Conservation (phyloP, 495 filamentous ascomycete genomes). For the Tuber calosporum region DNA sequence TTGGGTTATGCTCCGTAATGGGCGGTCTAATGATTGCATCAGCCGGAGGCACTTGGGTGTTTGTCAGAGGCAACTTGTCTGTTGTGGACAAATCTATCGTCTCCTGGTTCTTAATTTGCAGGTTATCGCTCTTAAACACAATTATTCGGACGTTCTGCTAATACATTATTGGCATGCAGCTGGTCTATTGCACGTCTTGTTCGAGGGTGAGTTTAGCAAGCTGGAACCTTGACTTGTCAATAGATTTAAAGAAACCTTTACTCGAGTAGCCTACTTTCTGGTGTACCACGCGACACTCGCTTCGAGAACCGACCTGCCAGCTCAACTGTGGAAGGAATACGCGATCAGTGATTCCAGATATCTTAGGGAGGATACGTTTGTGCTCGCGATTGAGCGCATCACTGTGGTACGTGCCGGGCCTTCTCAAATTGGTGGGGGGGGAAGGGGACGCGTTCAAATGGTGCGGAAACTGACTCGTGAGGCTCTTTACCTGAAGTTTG, state of each 20-base stretch:
- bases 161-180: constrained; percentile 14
- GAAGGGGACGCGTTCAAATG: background rate
- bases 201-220: constrained; percentile 21
- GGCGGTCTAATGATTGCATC: constrained; percentile 13
- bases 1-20: constrained; percentile 19
- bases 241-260: background rate
- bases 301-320: constrained; percentile 23
- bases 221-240: background rate
- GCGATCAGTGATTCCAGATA: constrained; percentile 37
- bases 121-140: background rate
- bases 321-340: constrained; percentile 40
- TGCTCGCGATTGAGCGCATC: constrained; percentile 75
- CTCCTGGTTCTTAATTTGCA: constrained; percentile 35
- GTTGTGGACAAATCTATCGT: constrained; percentile 21
- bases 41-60: constrained; percentile 51
- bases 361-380: constrained; percentile 67
- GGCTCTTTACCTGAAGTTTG: constrained; percentile 44
- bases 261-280: constrained; percentile 38
- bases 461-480: constrained; percentile 27
- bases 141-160: background rate
- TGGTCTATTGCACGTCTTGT: constrained; percentile 36
- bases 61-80: constrained; percentile 30
- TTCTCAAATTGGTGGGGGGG: background rate
- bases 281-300: constrained; percentile 23
- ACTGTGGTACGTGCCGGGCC: constrained; percentile 56